Evolutionary conservation across 2,329 filamentous ascomycete species (phyloP), one percentile per base, ranked within the genome.

Genomic region (Sporothrix pseudoabietina): DNA sequence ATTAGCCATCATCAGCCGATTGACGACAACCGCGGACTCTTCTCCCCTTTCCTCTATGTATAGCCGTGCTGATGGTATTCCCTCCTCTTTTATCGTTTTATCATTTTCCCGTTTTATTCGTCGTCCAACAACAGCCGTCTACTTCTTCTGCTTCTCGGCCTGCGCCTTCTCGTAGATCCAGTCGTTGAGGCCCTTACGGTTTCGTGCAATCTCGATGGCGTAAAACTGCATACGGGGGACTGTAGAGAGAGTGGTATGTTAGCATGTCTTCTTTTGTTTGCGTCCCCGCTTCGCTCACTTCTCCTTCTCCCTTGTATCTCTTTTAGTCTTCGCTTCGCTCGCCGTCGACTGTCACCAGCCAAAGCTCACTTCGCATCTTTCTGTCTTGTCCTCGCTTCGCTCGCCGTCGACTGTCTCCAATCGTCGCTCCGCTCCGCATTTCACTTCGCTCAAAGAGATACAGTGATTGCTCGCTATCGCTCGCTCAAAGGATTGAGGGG

Each of bases 151-250:
- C 81, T 87, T 87, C 77, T 88, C 85, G 72, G 87, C 86, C 78
- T 95, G 90, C 0, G 91, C 89, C 81, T 93, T 87, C 83, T 98
- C 94, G 82, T 95, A 96, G 76, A 99, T 90, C 96, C 96, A 99
- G 82, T 99, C 96, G 80, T 99, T 99, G 74, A 98, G 84, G 39
- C 95, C 95, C 71, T 88, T 88, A 75, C 91, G 91, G 83, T 99
- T 99, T 87, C 84, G 82, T 57, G 83, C 84, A 78, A 87, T 86
- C 79, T 87, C 84, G 69, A 85, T 77, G 68, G 84, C 84, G 88
- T 90, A 83, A 74, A 87, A 87, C 78, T 87, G 85, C 84, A 87
- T 87, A 39, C 87, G 83, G 47, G 87, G 87, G 6, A 88, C 87
- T 86, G 73, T 41, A 16, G 19, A 44, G 12, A 49, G 22, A 8